Percentiles rank a stretch among this genome's conserved stretches.
Conservation (phyloP, 1,139 yeast species). For the Kodamaea alishanica region DNA sequence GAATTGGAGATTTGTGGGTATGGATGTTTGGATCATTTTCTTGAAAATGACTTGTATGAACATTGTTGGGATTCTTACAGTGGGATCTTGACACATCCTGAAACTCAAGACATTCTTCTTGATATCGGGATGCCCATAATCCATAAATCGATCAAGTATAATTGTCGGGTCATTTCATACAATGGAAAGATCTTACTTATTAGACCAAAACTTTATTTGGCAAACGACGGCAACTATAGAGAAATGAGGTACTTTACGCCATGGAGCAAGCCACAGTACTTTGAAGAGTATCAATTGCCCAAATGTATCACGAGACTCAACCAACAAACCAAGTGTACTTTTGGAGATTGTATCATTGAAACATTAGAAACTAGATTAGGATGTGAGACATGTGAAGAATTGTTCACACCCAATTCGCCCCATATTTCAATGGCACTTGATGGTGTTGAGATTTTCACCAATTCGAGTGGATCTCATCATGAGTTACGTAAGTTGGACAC, state of each 20-base stretch:
- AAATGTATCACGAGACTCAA: slow-evolving; percentile 57
- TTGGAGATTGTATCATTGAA: slow-evolving; percentile 88
- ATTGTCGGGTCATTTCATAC: slow-evolving; percentile 80
- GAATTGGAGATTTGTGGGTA: slow-evolving; percentile 92
- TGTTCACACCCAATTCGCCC: slow-evolving; percentile 94
- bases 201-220: slow-evolving; percentile 88
- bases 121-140: slow-evolving; percentile 95
- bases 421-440: slow-evolving; percentile 88
- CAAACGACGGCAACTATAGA: slow-evolving; percentile 95
- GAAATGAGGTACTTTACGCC: slow-evolving; percentile 97
- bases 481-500: slow-evolving; percentile 86
- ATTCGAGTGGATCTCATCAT: slow-evolving; percentile 95
- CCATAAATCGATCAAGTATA: slow-evolving; percentile 84
- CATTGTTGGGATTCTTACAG: slow-evolving; percentile 96
- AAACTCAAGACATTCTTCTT: slow-evolving; percentile 69
- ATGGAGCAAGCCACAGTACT: slow-evolving; percentile 76
- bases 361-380: slow-evolving; percentile 87
- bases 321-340: slow-evolving; percentile 62
- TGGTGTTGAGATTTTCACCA: slow-evolving; percentile 94
- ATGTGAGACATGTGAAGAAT: slow-evolving; percentile 95
- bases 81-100: slow-evolving; percentile 61
- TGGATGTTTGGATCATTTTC: slow-evolving; percentile 93
- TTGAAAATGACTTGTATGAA: slow-evolving; percentile 81
- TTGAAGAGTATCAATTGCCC: slow-evolving; percentile 73
- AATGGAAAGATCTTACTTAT: slow-evolving; percentile 78